Evolutionary conservation across 257 asterid genomes (phyloP), one percentile per base, ranked within the genome.

Genomic region (Handroanthus guayacan): DNA sequence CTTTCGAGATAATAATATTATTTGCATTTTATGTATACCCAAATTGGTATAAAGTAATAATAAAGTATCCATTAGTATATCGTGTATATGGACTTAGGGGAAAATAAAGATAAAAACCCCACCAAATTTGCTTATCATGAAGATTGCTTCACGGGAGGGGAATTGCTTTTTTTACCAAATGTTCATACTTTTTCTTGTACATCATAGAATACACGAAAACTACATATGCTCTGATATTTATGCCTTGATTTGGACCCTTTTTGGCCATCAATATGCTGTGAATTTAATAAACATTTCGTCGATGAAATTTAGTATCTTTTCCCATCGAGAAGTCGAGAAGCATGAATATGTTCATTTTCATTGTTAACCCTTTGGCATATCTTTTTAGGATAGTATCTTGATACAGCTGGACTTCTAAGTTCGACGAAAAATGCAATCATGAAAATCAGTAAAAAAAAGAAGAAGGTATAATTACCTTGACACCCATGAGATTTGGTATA

Each of bases 111-210:
- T 3, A 38, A 38, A 38, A 38, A 38, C 5, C 5, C 16, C 17
- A 10, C 43, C 17, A 6, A 65, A 44, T 1, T 5, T 36, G 36
- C n/a, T 14, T 6, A 39, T 25, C 41, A 4, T 17, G n/a, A 65
- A 67, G 57, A 44, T 67, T 44, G 38, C 72, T 45, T 67, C 58
- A 18, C 72, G 72, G 43, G 37, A 44, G 5, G 20, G 58, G 72
- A 67, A 25, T 45, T 44, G 25, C 41, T 64, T 5, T 37, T 14
- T 64, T n/a, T 12, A 2, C 31, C 48, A 67, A 41, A 64, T 7
- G 18, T 16, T 44, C 41, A 44, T 45, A 9, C 6, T 44, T 2
- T n/a, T 51, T 51, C 17, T 41, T 3, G 44, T 7, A 14, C 2
- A n/a, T 63, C 14, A n/a, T 63, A 37, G 34, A 4, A 38, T 39